Evolutionary conservation across 148 eudicot species (phyloP), one percentile per base, ranked within the genome.

Genomic region (Amaranthus hypochondriacus): DNA sequence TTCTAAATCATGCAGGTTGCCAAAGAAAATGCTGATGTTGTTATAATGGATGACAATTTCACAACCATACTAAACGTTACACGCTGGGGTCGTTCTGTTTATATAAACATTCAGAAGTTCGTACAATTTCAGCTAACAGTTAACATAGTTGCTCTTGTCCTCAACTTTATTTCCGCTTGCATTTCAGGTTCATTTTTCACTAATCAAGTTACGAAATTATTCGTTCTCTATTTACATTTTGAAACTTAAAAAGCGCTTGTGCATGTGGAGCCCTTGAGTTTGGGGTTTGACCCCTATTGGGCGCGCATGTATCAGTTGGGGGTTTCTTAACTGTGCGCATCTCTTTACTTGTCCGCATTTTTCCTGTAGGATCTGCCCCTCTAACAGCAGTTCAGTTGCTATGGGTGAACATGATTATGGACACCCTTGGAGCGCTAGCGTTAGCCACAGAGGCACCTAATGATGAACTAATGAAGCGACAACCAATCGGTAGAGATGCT

Each of bases 351-450:
- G 18, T 18, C 18, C 18, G 18, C 18, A 18, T 18, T 18, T 18
- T 28, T 28, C 39, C 39, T 28, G 39, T 85, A 94, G 98, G 98
- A 73, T 82, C 95, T 75, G 97, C 98, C 78, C 98, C 98, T 12
- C 84, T 93, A 73, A 90, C 98, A 1, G 94, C 94, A 54, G 98
- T 93, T 73, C 98, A 93, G 78, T 72, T 93, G 79, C 87, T 93
- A 48, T 93, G 98, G 98, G 98, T 93, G 64, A 93, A 93, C 88
- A 82, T 94, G 87, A 94, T 91, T 21, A 94, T 91, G 97, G 98
- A 91, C 83, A 94, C 97, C 8, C 81, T 94, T 69, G 98, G 98
- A 57, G 98, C 97, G 61, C 74, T 94, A 70, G 98, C 98, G 44
- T 77, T 94, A 76, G 98, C 97, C 15, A 94, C 95, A 10, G 97